Evolutionary conservation across 768 basidiomycete species (phyloP).

Genomic region (Boletus fagicola): DNA sequence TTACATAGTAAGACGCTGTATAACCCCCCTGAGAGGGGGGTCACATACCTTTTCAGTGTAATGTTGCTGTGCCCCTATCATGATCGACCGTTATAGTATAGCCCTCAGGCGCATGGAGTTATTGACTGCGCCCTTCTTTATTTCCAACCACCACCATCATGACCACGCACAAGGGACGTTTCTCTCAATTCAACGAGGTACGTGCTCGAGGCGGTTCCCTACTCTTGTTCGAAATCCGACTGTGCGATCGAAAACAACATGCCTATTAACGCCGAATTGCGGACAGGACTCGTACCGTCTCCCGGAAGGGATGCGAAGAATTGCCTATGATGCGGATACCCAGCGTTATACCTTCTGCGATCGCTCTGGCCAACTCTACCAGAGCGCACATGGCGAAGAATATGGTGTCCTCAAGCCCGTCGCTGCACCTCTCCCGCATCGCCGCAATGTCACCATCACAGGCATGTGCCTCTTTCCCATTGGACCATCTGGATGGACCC

Average conservation of each 20-base stretch:
- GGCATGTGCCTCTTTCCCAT: slow-evolving; percentile 9
- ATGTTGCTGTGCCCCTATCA: slow-evolving; percentile 8
- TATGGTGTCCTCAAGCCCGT: slow-evolving; percentile 47
- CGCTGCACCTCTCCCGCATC: slow-evolving; percentile 17
- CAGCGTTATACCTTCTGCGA: slow-evolving; percentile 52
- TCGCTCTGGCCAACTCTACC: slow-evolving; percentile 42
- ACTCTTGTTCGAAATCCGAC: neutral
- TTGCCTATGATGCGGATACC: slow-evolving; percentile 55
- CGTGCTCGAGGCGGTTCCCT: neutral
- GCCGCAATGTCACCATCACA: slow-evolving; percentile 28
- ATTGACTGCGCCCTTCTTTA: neutral
- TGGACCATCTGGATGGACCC: neutral
- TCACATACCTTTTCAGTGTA: neutral
- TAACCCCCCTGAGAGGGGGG: neutral
- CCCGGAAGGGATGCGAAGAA: slow-evolving; percentile 45
- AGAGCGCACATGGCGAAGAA: slow-evolving; percentile 42
- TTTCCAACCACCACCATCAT: slow-evolving; percentile 11
- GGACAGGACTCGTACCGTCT: slow-evolving; percentile 36
- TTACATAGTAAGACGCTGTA: neutral
- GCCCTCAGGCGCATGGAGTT: neutral
- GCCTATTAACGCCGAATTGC: slow-evolving; percentile 1
- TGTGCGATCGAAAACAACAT: neutral
- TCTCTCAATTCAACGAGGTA: slow-evolving; percentile 29
- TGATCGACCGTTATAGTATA: neutral
- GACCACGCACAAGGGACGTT: slow-evolving; percentile 7